phyloP scores from a whole-genome alignment of 306 rosid species.

The Dicorynia guianensis region DNA sequence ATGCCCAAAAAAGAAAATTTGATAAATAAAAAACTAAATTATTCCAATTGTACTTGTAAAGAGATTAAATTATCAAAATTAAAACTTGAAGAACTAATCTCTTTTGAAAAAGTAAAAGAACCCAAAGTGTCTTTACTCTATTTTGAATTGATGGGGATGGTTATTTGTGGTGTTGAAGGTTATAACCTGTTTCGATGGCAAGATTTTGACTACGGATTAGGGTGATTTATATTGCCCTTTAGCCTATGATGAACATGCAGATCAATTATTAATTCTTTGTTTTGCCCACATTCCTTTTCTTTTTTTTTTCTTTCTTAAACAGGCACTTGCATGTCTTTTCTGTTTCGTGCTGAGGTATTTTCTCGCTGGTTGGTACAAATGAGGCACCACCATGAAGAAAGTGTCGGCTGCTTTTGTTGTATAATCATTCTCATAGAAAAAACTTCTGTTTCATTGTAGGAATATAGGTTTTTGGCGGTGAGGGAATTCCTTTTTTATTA shows the following conservation, averaged over 20 bases:
- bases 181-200: too few species aligned
- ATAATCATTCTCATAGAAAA: slow-evolving; percentile 49
- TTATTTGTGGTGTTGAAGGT: neutral
- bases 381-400: slow-evolving; percentile 38
- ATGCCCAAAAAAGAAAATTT: too few species aligned
- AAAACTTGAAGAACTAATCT: too few species aligned
- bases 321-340: slow-evolving; percentile 86
- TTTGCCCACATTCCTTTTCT: neutral
- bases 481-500: slow-evolving; percentile 2
- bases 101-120: too few species aligned
- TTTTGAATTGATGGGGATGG: neutral
- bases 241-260: neutral
- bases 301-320: slow-evolving; percentile 28
- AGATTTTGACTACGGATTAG: neutral
- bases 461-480: slow-evolving; percentile 30
- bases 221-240: neutral
- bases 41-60: too few species aligned
- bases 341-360: slow-evolving; percentile 84
- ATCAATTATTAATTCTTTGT: neutral
- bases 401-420: slow-evolving; percentile 38
- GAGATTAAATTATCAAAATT: too few species aligned
- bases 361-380: slow-evolving; percentile 98
- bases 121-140: too few species aligned
- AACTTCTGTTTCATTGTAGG: slow-evolving; percentile 1
- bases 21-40: too few species aligned